Conservation (phyloP, 345 rosid species). For the Brassica cretica region DNA sequence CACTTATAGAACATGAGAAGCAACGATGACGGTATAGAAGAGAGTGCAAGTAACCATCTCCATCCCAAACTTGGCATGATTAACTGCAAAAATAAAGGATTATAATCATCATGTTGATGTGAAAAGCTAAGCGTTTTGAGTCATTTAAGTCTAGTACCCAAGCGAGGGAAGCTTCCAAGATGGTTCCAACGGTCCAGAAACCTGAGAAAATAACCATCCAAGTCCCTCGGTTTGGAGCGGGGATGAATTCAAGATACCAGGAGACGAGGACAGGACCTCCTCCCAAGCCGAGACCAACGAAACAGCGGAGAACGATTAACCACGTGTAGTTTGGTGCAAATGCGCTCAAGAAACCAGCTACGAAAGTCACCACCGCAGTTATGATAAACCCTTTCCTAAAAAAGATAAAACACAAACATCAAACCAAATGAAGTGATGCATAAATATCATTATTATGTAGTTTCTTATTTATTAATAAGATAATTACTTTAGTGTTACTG, state of each 20-base stretch:
- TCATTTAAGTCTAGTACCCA: conserved; percentile 58
- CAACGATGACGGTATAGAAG: conserved; percentile 69
- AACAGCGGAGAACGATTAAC: conserved; percentile 60
- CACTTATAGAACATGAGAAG: conserved; percentile 72
- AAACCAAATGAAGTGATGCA: conserved; percentile 3
- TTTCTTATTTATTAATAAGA: too few species aligned
- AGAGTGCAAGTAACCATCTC: conserved; percentile 90
- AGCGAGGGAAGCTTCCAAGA: conserved; percentile 79
- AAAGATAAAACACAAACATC: conserved; percentile 24
- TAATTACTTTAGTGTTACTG: too few species aligned
- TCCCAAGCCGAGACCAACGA: conserved; percentile 92
- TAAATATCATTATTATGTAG: too few species aligned
- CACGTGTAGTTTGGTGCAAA: conserved; percentile 65
- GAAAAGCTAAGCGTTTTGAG: too few species aligned
- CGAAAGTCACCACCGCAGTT: conserved; percentile 72
- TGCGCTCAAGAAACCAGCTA: conserved; percentile 80
- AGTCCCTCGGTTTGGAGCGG: conserved; percentile 82
- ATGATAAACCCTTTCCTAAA: conserved; percentile 84
- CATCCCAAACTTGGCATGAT: conserved; percentile 85
- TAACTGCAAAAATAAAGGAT: conserved; percentile 49
- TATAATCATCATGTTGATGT: not conserved
- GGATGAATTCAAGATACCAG: conserved; percentile 92
- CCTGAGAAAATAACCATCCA: conserved; percentile 92
- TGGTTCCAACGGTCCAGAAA: conserved; percentile 87
- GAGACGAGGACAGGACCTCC: conserved; percentile 90